Conservation (phyloP, 106 monocot species). For the Posidonia australis region DNA sequence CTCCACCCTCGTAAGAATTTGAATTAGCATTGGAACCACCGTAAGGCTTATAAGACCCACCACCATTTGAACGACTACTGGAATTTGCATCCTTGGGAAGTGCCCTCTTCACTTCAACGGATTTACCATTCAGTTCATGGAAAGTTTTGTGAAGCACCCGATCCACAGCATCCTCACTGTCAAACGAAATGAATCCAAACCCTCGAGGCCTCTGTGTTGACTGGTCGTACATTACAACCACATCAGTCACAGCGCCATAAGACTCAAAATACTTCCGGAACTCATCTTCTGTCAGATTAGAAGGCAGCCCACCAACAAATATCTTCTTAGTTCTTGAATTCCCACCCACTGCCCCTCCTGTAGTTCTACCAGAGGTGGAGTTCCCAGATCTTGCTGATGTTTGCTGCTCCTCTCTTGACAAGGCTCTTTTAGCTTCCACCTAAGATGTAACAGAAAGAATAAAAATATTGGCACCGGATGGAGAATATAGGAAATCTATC, state of each 20-base stretch:
- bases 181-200: conserved; percentile 91
- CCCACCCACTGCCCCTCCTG: conserved; percentile 23
- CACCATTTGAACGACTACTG: conserved; percentile 23
- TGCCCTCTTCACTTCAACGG: conserved; percentile 95
- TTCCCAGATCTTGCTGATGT: conserved; percentile 38
- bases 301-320: conserved; percentile 89
- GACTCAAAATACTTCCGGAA: conserved; percentile 73
- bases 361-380: conserved; percentile 20
- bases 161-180: conserved; percentile 82
- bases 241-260: conserved; percentile 71
- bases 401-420: conserved; percentile 90
- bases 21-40: conserved; percentile 34
- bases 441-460: too few relatives aligned
- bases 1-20: conserved; percentile 58
- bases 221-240: conserved; percentile 93
- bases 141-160: conserved; percentile 79
- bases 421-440: conserved; percentile 83
- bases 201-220: conserved; percentile 83
- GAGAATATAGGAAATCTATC: too few relatives aligned
- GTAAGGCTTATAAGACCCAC: conserved; percentile 49
- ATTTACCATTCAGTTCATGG: conserved; percentile 78
- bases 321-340: conserved; percentile 85
- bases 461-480: too few relatives aligned
- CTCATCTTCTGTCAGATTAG: conserved; percentile 57
- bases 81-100: conserved; percentile 68